These are phyloP conservation scores for Lagerstroemia speciosa DNA, from an alignment of 345 rosid species.

Conservation along the genomic window DNA sequence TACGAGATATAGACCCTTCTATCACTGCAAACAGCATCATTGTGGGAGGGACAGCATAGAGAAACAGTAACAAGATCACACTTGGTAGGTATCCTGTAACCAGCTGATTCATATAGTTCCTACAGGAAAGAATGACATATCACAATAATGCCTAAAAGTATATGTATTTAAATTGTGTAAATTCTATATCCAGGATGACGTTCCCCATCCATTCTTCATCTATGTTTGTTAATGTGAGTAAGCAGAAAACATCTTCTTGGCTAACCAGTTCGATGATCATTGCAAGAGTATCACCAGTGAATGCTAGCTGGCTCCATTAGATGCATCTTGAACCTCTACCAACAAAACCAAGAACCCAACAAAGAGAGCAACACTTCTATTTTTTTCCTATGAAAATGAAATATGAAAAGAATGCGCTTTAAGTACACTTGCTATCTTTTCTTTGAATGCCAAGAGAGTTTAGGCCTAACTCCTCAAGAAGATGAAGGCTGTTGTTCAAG, in stretches of 20 bases:
- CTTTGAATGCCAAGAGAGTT: background rate
- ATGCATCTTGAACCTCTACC: background rate
- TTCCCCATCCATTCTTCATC: background rate
- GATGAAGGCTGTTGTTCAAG: background rate
- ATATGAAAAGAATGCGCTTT: background rate
- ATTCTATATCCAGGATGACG: background rate
- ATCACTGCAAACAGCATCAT: constrained; percentile 79
- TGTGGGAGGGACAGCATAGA: constrained; percentile 74
- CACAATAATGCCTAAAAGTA: background rate
- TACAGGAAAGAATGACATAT: background rate
- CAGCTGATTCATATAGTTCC: constrained; percentile 35
- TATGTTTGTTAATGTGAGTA: background rate
- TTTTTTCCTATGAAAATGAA: too few species aligned
- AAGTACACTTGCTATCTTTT: background rate
- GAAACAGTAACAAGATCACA: constrained; percentile 59
- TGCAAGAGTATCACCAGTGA: background rate
- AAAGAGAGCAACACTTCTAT: background rate
- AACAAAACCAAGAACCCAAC: background rate
- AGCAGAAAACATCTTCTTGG: background rate
- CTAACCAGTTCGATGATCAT: background rate
- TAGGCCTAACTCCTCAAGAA: background rate
- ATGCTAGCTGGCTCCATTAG: background rate
- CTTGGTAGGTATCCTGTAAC: constrained; percentile 95
- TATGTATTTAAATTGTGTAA: background rate
- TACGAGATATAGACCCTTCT: constrained; percentile 69